A percentile compares a stretch with the other conserved stretches of the same genome.
Evolutionary conservation across 2,329 filamentous ascomycete species (phyloP).

Genomic region (Fusarium redolens): DNA sequence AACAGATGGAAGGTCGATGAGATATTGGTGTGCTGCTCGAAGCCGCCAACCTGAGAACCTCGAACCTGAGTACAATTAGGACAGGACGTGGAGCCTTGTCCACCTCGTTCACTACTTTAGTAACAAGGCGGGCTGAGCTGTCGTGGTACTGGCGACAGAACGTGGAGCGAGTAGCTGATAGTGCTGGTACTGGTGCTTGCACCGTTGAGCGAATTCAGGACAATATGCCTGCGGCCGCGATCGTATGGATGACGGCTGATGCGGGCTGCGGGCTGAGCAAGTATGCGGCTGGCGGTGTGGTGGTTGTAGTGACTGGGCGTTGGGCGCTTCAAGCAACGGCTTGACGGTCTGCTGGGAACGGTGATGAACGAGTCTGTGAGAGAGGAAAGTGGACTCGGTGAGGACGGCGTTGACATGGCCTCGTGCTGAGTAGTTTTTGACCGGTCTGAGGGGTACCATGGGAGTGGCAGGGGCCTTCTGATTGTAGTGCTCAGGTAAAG

Average conservation of each 20-base stretch:
- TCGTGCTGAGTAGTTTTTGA: slow-evolving; percentile 56
- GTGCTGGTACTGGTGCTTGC: slow-evolving; percentile 24
- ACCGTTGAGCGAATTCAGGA: slow-evolving; percentile 39
- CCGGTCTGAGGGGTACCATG: slow-evolving; percentile 56
- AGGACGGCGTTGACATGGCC: slow-evolving; percentile 51
- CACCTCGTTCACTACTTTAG: slow-evolving; percentile 29
- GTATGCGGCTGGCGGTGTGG: slow-evolving; percentile 46
- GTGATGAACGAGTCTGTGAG: slow-evolving; percentile 51
- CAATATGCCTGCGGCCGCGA: slow-evolving; percentile 45
- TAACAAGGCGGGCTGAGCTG: slow-evolving; percentile 32
- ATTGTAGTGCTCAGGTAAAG: slow-evolving; percentile 40
- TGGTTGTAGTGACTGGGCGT: slow-evolving; percentile 46
- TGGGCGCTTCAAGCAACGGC: slow-evolving; percentile 44
- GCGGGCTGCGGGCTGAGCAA: slow-evolving; percentile 46
- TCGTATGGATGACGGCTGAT: slow-evolving; percentile 45
- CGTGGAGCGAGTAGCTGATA: slow-evolving; percentile 24
- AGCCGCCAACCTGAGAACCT: slow-evolving; percentile 31
- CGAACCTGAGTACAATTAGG: slow-evolving; percentile 26
- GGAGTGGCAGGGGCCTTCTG: slow-evolving; percentile 45
- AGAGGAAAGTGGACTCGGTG: slow-evolving; percentile 56
- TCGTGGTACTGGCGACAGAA: slow-evolving; percentile 41
- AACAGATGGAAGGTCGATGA: slow-evolving; percentile 27
- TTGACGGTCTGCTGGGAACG: slow-evolving; percentile 46
- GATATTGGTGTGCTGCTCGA: slow-evolving; percentile 40
- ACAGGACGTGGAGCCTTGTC: slow-evolving; percentile 36